Evolutionary conservation across 768 basidiomycete species (phyloP).

Genomic region (Lactarius hatsudake): DNA sequence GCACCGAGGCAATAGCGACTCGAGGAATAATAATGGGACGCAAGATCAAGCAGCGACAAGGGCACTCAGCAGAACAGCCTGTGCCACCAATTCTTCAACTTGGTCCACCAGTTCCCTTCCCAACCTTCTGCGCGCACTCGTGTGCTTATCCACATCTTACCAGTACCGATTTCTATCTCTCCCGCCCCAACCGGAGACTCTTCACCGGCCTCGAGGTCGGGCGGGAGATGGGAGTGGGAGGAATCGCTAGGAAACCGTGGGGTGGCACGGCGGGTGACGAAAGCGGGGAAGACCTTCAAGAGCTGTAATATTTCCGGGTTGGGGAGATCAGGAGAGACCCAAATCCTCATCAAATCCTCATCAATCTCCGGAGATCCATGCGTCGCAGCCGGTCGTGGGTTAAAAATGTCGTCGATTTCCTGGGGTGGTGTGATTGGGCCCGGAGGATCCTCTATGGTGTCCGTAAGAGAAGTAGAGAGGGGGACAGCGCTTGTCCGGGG

Average conservation of each 20-base stretch:
- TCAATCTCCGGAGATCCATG: slow-evolving; percentile 36
- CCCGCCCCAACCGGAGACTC: slow-evolving; percentile 52
- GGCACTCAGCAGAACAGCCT: slow-evolving; percentile 63
- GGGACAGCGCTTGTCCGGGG: slow-evolving; percentile 38
- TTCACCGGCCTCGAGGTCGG: slow-evolving; percentile 71
- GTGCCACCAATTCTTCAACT: slow-evolving; percentile 77
- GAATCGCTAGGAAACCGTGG: slow-evolving; percentile 60
- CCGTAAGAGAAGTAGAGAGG: slow-evolving; percentile 36
- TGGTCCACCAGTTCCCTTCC: slow-evolving; percentile 77
- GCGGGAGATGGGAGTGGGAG: slow-evolving; percentile 36
- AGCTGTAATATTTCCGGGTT: slow-evolving; percentile 73
- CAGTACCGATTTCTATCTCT: slow-evolving; percentile 75
- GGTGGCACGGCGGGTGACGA: slow-evolving; percentile 64
- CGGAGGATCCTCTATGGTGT: slow-evolving; percentile 41
- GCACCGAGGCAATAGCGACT: slow-evolving; percentile 2
- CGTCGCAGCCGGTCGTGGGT: slow-evolving; percentile 30
- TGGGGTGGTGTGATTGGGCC: slow-evolving; percentile 39
- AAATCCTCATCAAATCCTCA: slow-evolving; percentile 64
- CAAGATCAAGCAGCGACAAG: slow-evolving; percentile 4
- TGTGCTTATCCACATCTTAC: slow-evolving; percentile 73
- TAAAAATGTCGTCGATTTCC: slow-evolving; percentile 36
- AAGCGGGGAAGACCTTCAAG: slow-evolving; percentile 71
- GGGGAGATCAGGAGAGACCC: slow-evolving; percentile 76
- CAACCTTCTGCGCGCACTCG: slow-evolving; percentile 60
- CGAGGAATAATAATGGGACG: slow-evolving; percentile 2